A percentile compares a stretch with the other conserved stretches of the same genome.
phyloP scores from a whole-genome alignment of 2,329 filamentous ascomycete species.

The Beauveria asiatica region DNA sequence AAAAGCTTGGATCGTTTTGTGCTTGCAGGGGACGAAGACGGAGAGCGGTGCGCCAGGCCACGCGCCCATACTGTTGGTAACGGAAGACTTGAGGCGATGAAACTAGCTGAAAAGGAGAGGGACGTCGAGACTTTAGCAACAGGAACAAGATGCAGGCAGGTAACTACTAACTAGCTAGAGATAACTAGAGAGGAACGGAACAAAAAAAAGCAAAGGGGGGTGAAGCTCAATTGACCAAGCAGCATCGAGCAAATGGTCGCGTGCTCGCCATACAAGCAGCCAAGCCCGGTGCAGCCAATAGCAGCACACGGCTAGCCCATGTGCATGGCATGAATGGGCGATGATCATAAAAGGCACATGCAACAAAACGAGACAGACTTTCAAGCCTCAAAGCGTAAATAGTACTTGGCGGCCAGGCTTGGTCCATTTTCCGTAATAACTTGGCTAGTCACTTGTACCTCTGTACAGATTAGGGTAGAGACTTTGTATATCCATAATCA shows the following conservation, averaged over 20 bases:
- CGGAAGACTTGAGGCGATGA: not conserved
- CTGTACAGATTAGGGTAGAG: no score
- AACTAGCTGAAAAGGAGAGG: not conserved
- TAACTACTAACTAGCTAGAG: no score
- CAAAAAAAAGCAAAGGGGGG: not conserved
- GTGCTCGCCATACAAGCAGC: conserved; percentile 24
- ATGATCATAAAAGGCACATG: no score
- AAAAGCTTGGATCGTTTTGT: not conserved
- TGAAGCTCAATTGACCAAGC: conserved; percentile 29
- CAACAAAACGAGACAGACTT: no score
- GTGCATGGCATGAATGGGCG: not conserved
- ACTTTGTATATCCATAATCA: no score
- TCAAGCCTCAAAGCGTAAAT: no score
- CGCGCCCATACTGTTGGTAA: not conserved
- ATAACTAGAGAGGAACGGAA: not conserved
- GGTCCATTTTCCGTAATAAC: no score
- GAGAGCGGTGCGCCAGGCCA: not conserved
- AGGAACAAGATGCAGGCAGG: not conserved
- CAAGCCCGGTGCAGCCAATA: conserved; percentile 22
- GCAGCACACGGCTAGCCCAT: conserved; percentile 14
- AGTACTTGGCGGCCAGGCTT: no score
- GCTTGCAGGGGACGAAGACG: not conserved
- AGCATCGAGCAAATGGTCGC: conserved; percentile 36
- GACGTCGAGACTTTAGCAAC: not conserved
- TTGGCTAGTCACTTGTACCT: no score